Evolutionary conservation across 495 filamentous ascomycete species (phyloP), one percentile per base, ranked within the genome.

Genomic region (Aspergillus saccharolyticus): DNA sequence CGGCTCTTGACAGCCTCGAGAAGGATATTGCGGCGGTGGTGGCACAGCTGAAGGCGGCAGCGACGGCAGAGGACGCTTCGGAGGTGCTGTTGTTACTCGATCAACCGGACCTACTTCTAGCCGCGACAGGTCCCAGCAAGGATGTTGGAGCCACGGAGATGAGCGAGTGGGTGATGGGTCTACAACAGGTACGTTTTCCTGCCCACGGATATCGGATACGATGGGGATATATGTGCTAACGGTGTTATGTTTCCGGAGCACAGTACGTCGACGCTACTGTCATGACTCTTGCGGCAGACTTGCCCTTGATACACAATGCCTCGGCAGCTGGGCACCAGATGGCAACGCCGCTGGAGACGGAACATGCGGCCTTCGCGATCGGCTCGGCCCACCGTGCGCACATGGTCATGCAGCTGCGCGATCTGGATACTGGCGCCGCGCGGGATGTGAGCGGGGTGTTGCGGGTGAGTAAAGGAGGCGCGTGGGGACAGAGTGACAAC

Each of bases 381-480:
- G 80, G 78, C 3, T 60, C 89, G 63, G 88, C 86, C n/a, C 90
- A 96, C 70, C 76, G 84, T 63, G 90, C 94, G 10, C 65, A 77
- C 9, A 78, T 80, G 55, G 75, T 89, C 1, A 78, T 92, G 67
- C 84, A 89, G 58, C 70, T 92, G 24, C 78, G 90, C 46, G 78
- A 82, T 58, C 70, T 97, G 57, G 89, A 92, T 63, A 96, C 90
- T 0, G 93, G 93, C 1, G 80, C 84, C 16, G 94, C 93, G 52
- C 87, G 80, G 69, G 93, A 97, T 77, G 89, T 97, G 21, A 96
- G 89, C 74, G 93, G 94, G 9, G 89, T 96, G 39, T 60, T 96
- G 54, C 81, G 93, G 62, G 80, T 95, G 52, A 90, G 87, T 9
- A 77, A 74, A 20, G 84, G 85, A 6, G 78, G 75, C 52, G 79